Percentiles rank a stretch among this genome's conserved stretches.
These are phyloP conservation scores for Alternaria gansuensis DNA, from an alignment of 2,329 filamentous ascomycete genomes.

Conservation along the genomic window DNA sequence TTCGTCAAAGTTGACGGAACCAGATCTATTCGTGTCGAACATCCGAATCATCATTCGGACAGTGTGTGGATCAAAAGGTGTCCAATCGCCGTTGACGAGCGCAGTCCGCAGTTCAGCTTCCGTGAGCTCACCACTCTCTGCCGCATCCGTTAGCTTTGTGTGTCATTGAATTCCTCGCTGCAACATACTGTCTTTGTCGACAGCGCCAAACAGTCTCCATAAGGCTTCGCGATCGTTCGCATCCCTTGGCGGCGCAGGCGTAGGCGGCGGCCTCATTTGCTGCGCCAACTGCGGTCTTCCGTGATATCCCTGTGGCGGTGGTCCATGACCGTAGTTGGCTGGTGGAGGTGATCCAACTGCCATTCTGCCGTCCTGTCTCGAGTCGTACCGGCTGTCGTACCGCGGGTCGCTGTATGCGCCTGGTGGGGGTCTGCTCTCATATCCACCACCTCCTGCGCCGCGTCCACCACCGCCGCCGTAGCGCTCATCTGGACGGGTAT, in stretches of 20 bases:
- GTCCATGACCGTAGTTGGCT: slow-evolving; percentile 63
- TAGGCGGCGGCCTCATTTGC: slow-evolving; percentile 54
- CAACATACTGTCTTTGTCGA: slow-evolving; percentile 79
- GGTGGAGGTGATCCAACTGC: slow-evolving; percentile 59
- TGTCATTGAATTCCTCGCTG: too few species aligned
- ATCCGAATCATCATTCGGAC: slow-evolving; percentile 99
- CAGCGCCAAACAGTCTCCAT: slow-evolving; percentile 85
- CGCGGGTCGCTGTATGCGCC: slow-evolving; percentile 53
- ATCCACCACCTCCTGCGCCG: slow-evolving; percentile 32
- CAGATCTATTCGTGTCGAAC: slow-evolving; percentile 93
- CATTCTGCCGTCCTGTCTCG: slow-evolving; percentile 37
- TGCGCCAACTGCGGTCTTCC: slow-evolving; percentile 66
- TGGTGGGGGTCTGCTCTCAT: slow-evolving; percentile 48
- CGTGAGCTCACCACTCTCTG: slow-evolving; percentile 80
- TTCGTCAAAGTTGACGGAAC: slow-evolving; percentile 91
- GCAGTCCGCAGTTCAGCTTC: slow-evolving; percentile 88
- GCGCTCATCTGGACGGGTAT: slow-evolving; percentile 51
- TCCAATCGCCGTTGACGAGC: slow-evolving; percentile 96
- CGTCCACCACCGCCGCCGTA: slow-evolving; percentile 41
- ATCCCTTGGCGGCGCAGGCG: slow-evolving; percentile 63
- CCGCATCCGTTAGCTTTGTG: slow-evolving; percentile 15
- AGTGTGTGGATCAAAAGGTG: slow-evolving; percentile 89
- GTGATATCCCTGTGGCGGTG: slow-evolving; percentile 69
- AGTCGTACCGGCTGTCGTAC: slow-evolving; percentile 44
- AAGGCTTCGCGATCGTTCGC: slow-evolving; percentile 74